Evolutionary conservation across 352 stramenopile species (phyloP).

Genomic region (Elongisporangium undulatum): DNA sequence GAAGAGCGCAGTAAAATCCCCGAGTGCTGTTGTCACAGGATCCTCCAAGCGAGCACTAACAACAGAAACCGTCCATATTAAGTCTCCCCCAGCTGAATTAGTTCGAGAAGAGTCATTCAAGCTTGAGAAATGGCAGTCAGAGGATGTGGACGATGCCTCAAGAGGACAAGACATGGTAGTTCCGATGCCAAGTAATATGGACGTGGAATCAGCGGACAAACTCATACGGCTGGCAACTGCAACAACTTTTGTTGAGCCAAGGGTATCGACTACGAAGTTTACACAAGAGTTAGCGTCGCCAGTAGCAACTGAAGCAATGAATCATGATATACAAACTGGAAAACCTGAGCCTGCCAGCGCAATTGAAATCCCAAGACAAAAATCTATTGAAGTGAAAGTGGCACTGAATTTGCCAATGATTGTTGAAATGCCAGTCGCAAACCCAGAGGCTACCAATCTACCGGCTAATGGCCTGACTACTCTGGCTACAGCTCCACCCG

Average conservation of each 20-base stretch:
- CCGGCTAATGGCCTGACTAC: too few relatives aligned
- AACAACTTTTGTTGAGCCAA: not conserved
- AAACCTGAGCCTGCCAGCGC: too few relatives aligned
- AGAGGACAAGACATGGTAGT: not conserved
- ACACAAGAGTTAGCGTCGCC: not conserved
- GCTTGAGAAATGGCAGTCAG: not conserved
- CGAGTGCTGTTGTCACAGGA: not conserved
- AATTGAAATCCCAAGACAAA: too few relatives aligned
- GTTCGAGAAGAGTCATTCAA: not conserved
- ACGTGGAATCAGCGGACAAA: not conserved
- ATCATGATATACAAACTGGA: too few relatives aligned
- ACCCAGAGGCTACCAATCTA: too few relatives aligned
- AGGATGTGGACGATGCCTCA: not conserved
- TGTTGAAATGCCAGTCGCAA: too few relatives aligned
- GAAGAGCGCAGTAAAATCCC: slow-evolving; percentile 1
- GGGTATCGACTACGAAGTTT: not conserved
- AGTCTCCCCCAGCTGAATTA: not conserved
- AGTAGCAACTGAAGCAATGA: not conserved
- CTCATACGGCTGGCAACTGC: not conserved
- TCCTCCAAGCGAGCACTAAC: not conserved
- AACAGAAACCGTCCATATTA: not conserved
- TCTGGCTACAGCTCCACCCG: too few relatives aligned
- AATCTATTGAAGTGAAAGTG: too few relatives aligned
- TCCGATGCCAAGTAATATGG: not conserved
- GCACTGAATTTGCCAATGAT: too few relatives aligned